Conservation (phyloP, 768 basidiomycete genomes). For the Dioszegia hungarica region DNA sequence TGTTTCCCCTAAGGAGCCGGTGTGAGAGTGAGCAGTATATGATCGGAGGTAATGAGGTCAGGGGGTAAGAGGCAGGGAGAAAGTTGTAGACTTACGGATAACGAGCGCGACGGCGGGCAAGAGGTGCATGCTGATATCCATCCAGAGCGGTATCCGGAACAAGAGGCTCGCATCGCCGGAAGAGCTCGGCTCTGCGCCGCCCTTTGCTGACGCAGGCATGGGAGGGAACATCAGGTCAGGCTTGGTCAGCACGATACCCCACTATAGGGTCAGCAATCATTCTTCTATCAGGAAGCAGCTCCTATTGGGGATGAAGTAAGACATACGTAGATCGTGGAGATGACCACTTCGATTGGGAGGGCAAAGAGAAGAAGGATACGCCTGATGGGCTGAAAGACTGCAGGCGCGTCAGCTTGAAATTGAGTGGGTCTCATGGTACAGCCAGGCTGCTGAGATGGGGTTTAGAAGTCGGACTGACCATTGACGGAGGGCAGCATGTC, state of each 20-base stretch:
- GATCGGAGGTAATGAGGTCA: neutral
- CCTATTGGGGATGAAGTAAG: neutral
- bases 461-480: constrained; percentile 39
- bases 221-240: constrained; percentile 60
- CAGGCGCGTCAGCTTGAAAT: constrained; percentile 8
- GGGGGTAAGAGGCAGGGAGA: neutral
- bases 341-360: constrained; percentile 60
- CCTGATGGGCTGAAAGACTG: constrained; percentile 55
- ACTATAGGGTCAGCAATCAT: constrained; percentile 41
- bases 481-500: constrained; percentile 52
- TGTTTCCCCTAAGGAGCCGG: neutral
- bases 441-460: neutral
- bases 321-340: constrained; percentile 58
- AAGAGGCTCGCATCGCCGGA: constrained; percentile 34
- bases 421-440: too few species aligned
- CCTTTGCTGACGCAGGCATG: constrained; percentile 14
- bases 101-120: constrained; percentile 59
- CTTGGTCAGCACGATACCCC: constrained; percentile 58
- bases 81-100: constrained; percentile 46
- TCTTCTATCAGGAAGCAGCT: constrained; percentile 5
- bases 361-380: constrained; percentile 61
- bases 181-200: constrained; percentile 39
- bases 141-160: constrained; percentile 53
- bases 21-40: neutral
- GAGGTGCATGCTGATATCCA: constrained; percentile 66